A percentile compares a stretch with the other conserved stretches of the same genome.
phyloP scores from a whole-genome alignment of 495 filamentous ascomycete species.

The Penicillium manginii region DNA sequence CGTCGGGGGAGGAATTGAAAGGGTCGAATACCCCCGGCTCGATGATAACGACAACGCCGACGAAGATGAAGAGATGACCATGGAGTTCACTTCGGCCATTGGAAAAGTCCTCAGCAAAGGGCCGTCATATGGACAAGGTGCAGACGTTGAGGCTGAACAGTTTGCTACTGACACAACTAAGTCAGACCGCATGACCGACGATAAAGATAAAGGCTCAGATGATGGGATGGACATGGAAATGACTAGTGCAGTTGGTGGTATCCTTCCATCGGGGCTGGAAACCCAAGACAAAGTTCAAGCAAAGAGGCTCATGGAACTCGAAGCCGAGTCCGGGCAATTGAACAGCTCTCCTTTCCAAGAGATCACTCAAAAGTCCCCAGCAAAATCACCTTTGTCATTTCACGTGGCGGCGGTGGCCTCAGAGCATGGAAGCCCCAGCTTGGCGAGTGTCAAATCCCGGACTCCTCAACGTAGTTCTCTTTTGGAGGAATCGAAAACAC shows the following conservation, averaged over 20 bases:
- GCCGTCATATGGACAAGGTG: slow-evolving; percentile 12
- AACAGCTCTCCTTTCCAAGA: slow-evolving; percentile 60
- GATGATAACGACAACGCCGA: slow-evolving; percentile 49
- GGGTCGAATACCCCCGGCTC: slow-evolving; percentile 37
- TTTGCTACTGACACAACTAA: slow-evolving; percentile 29
- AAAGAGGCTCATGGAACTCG: slow-evolving; percentile 62
- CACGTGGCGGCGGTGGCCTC: slow-evolving; percentile 52
- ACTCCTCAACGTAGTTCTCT: slow-evolving; percentile 55
- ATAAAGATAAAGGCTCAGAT: slow-evolving; percentile 48
- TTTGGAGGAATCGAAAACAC: slow-evolving; percentile 46
- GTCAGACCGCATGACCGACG: slow-evolving; percentile 27
- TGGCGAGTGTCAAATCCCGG: slow-evolving; percentile 57
- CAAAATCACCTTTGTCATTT: slow-evolving; percentile 25
- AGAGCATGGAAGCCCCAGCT: slow-evolving; percentile 63
- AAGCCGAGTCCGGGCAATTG: slow-evolving; percentile 56
- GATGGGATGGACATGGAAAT: slow-evolving; percentile 68
- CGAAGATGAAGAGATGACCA: slow-evolving; percentile 75
- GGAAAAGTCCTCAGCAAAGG: slow-evolving; percentile 62
- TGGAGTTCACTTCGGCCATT: slow-evolving; percentile 79
- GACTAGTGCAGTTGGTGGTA: slow-evolving; percentile 72
- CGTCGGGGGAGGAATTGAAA: slow-evolving; percentile 66
- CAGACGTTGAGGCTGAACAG: slow-evolving; percentile 30
- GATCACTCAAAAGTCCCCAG: slow-evolving; percentile 29
- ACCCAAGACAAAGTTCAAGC: slow-evolving; percentile 50
- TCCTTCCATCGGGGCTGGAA: slow-evolving; percentile 51